A percentile compares a stretch with the other conserved stretches of the same genome.
These are phyloP conservation scores for Trichoderma erinaceum DNA, from an alignment of 495 filamentous ascomycete genomes.

Conservation along the genomic window DNA sequence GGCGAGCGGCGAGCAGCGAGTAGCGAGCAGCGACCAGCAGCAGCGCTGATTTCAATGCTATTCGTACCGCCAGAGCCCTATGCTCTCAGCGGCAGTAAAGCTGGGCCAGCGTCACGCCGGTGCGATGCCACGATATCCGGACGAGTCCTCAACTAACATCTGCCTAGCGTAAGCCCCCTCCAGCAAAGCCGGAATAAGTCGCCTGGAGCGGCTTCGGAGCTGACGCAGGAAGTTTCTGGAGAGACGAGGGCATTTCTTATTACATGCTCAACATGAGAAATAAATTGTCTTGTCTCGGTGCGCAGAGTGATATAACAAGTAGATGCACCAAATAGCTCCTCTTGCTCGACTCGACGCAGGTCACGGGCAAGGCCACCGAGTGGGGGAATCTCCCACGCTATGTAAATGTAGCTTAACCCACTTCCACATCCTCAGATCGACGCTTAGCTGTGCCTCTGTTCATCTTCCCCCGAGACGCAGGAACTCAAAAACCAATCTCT, in stretches of 20 bases:
- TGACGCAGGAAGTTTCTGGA: too few species aligned
- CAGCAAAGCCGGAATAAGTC: background rate
- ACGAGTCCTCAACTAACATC: background rate
- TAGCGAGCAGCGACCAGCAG: background rate
- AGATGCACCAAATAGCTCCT: background rate
- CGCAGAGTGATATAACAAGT: background rate
- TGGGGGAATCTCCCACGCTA: background rate
- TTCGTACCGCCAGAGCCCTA: background rate
- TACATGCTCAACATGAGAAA: background rate
- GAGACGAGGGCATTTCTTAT: too few species aligned
- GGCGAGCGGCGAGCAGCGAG: background rate
- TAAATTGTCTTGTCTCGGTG: background rate
- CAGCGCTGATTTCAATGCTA: background rate
- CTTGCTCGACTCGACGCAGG: background rate
- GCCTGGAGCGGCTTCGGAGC: background rate
- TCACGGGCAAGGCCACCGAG: conserved; percentile 5
- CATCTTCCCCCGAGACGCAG: background rate
- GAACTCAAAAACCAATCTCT: background rate
- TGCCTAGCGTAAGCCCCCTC: conserved; percentile 11
- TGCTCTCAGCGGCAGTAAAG: background rate
- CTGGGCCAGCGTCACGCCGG: background rate
- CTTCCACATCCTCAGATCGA: background rate
- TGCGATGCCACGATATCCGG: conserved; percentile 11
- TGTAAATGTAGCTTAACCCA: conserved; percentile 5
- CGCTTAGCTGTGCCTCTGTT: background rate